Evolutionary conservation across 345 rosid species (phyloP).

Genomic region (Triadica sebifera): DNA sequence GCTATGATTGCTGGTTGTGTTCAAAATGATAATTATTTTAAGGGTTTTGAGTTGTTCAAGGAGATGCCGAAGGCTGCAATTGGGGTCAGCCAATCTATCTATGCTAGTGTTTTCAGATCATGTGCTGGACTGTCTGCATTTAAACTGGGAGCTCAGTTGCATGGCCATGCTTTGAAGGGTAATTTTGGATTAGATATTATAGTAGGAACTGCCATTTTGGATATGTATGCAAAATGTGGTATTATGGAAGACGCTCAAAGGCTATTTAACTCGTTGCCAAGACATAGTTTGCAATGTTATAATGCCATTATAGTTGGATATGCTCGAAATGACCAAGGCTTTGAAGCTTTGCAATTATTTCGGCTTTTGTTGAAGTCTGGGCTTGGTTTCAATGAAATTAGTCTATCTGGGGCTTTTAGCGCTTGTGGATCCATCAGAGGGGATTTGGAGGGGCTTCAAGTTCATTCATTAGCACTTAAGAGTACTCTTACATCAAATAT

Average conservation of each 20-base stretch:
- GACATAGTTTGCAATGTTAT: constrained; percentile 61
- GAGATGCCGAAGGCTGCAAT: constrained; percentile 56
- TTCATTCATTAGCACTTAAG: constrained; percentile 64
- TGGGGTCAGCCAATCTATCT: constrained; percentile 76
- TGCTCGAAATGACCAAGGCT: constrained; percentile 50
- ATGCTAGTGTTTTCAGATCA: constrained; percentile 80
- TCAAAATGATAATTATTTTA: constrained; percentile 49
- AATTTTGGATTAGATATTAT: constrained; percentile 56
- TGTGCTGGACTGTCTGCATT: constrained; percentile 60
- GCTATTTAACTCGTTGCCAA: constrained; percentile 59
- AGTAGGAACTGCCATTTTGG: constrained; percentile 84
- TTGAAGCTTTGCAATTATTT: constrained; percentile 63
- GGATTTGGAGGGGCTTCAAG: constrained; percentile 63
- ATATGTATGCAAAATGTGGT: constrained; percentile 90
- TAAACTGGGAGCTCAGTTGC: constrained; percentile 70
- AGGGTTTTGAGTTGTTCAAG: constrained; percentile 62
- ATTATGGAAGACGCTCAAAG: constrained; percentile 60
- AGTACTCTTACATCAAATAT: constrained; percentile 41
- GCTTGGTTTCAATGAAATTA: constrained; percentile 72
- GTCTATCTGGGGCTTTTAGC: constrained; percentile 79
- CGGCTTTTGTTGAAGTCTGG: constrained; percentile 45
- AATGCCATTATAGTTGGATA: constrained; percentile 85
- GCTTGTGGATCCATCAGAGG: constrained; percentile 74
- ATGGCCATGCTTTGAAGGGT: constrained; percentile 72
- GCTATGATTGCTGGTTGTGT: constrained; percentile 78